Conservation (phyloP, 106 monocot genomes). For the Narthecium ossifragum region DNA sequence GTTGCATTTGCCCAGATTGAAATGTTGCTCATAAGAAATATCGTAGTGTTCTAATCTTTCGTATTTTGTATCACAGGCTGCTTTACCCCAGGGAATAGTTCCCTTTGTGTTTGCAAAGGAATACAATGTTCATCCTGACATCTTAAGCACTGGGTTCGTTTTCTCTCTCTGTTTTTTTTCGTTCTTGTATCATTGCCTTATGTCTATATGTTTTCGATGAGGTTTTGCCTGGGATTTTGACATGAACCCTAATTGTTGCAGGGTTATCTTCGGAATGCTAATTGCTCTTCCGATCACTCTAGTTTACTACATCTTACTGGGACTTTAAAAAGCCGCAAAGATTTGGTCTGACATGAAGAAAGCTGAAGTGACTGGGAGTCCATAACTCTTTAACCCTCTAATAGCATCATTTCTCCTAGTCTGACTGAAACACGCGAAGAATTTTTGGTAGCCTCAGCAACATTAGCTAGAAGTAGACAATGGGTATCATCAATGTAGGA, state of each 20-base stretch:
- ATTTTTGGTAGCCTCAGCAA: conserved; percentile 2
- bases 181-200: too few relatives aligned
- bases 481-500: conserved; percentile 1
- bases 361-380: background rate
- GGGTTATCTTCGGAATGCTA: conserved; percentile 45
- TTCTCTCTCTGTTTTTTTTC: background rate
- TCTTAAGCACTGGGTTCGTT: conserved; percentile 22
- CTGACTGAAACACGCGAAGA: background rate
- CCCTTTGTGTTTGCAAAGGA: conserved; percentile 29
- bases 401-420: background rate
- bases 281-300: conserved; percentile 39
- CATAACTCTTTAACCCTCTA: background rate
- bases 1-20: too few relatives aligned
- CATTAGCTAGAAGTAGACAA: too few relatives aligned
- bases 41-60: too few relatives aligned
- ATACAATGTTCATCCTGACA: conserved; percentile 32
- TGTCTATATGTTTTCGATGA: too few relatives aligned
- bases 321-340: conserved; percentile 16
- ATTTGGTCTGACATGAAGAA: background rate
- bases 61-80: conserved; percentile 20
- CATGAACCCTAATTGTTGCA: conserved; percentile 2
- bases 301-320: conserved; percentile 43
- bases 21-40: too few relatives aligned
- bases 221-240: background rate
- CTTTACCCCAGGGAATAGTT: conserved; percentile 27